Evolutionary conservation across 495 filamentous ascomycete species (phyloP).

Genomic region (Penicillium mononematosum): DNA sequence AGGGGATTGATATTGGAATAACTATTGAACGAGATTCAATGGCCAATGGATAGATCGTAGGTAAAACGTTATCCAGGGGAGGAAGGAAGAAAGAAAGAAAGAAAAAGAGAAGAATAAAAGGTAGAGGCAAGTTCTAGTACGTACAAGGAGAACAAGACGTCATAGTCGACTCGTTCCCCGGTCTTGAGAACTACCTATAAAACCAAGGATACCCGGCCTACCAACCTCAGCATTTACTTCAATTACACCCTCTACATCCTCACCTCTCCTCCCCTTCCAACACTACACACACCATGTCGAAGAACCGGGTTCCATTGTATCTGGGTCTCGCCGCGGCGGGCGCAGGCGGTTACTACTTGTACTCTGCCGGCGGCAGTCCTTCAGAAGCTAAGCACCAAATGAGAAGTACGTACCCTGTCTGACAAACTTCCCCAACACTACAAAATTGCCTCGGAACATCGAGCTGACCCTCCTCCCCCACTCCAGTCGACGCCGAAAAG

Average conservation of each 20-base stretch:
- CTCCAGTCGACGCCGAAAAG: conserved; percentile 58
- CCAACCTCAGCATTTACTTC: not conserved
- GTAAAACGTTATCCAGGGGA: not conserved
- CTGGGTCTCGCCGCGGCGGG: conserved; percentile 64
- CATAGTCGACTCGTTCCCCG: conserved; percentile 7
- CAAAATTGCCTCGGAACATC: conserved; percentile 8
- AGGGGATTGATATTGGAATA: not conserved
- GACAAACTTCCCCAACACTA: not conserved
- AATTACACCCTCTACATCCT: not conserved
- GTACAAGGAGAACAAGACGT: conserved; percentile 3
- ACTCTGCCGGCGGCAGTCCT: conserved; percentile 79
- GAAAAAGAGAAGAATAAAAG: not conserved
- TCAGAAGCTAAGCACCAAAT: conserved; percentile 76
- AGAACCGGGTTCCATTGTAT: conserved; percentile 54
- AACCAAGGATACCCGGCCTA: conserved; percentile 4
- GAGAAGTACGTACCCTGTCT: conserved; percentile 59
- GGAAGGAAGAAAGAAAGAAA: not conserved
- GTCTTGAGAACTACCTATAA: conserved; percentile 11
- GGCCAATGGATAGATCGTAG: too few species aligned
- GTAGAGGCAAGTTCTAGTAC: not conserved
- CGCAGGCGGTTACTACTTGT: conserved; percentile 86
- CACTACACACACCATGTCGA: conserved; percentile 38
- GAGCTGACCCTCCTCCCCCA: not conserved
- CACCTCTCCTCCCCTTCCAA: not conserved
- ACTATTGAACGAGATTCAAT: too few species aligned